Percentiles rank a stretch among this genome's conserved stretches.
Conservation (phyloP, 140 eudicot genomes). For the Erigeron philadelphicus region DNA sequence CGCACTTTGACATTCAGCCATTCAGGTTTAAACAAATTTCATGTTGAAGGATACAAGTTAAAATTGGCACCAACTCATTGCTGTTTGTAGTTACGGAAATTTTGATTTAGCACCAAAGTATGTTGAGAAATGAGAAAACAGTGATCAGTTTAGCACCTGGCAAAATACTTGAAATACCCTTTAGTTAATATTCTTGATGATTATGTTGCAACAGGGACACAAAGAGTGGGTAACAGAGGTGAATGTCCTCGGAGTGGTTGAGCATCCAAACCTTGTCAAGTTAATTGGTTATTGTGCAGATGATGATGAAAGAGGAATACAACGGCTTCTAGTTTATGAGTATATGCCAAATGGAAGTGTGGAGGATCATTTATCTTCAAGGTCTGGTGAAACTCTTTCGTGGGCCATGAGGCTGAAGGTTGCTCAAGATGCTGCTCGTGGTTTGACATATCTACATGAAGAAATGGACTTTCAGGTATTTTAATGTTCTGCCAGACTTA, state of each 20-base stretch:
- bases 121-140: no score
- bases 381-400: slow-evolving; percentile 54
- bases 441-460: slow-evolving; percentile 77
- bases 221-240: slow-evolving; percentile 97
- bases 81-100: no score
- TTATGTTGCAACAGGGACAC: slow-evolving; percentile 60
- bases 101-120: no score
- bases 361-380: slow-evolving; percentile 65
- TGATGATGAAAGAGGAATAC: slow-evolving; percentile 93
- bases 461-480: slow-evolving; percentile 93
- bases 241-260: slow-evolving; percentile 80
- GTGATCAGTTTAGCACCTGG: no score
- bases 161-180: neutral
- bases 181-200: neutral
- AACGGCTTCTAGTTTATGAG: slow-evolving; percentile 75
- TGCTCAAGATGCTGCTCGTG: slow-evolving; percentile 95
- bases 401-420: slow-evolving; percentile 82
- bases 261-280: slow-evolving; percentile 86
- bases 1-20: neutral
- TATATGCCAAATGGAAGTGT: slow-evolving; percentile 91
- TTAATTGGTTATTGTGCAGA: slow-evolving; percentile 88
- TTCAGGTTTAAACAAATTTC: neutral
- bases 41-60: neutral
- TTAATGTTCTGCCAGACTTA: neutral
- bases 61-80: no score